Conservation (phyloP, 805 yeast genomes). For the Cyberlindnera xylosilytica region DNA sequence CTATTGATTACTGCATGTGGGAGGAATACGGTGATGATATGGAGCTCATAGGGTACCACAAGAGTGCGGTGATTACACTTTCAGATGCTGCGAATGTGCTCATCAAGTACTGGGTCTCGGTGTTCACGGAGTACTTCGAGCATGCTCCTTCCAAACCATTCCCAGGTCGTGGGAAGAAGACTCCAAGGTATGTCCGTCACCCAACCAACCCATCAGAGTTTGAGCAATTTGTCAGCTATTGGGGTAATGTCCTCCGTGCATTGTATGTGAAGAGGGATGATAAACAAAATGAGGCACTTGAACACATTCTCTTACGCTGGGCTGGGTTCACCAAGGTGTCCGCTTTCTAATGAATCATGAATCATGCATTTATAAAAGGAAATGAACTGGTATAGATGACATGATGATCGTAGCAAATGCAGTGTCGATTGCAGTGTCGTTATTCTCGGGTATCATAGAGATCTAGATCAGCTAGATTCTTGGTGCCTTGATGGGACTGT, state of each 20-base stretch:
- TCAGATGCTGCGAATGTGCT: conserved; percentile 41
- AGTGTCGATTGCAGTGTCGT: too few species aligned
- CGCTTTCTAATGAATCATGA: neutral
- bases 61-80: conserved; percentile 33
- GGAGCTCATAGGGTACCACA: conserved; percentile 47
- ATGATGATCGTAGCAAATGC: too few species aligned
- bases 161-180: conserved; percentile 26
- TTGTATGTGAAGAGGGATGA: conserved; percentile 39
- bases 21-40: conserved; percentile 54
- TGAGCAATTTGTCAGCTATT: conserved; percentile 43
- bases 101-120: conserved; percentile 50
- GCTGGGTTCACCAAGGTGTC: conserved; percentile 7
- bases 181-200: conserved; percentile 19
- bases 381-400: too few species aligned
- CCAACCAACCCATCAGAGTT: conserved; percentile 35
- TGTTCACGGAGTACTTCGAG: conserved; percentile 49
- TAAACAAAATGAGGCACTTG: conserved; percentile 32
- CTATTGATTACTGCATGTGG: conserved; percentile 50
- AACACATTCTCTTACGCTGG: conserved; percentile 35
- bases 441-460: too few species aligned
- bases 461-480: conserved; percentile 15
- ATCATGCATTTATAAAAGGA: neutral
- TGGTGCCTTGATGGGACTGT: conserved; percentile 26
- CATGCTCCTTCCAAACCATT: conserved; percentile 19
- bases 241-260: conserved; percentile 44